phyloP scores from a whole-genome alignment of 2,329 filamentous ascomycete genomes.

The Colletotrichum musae region DNA sequence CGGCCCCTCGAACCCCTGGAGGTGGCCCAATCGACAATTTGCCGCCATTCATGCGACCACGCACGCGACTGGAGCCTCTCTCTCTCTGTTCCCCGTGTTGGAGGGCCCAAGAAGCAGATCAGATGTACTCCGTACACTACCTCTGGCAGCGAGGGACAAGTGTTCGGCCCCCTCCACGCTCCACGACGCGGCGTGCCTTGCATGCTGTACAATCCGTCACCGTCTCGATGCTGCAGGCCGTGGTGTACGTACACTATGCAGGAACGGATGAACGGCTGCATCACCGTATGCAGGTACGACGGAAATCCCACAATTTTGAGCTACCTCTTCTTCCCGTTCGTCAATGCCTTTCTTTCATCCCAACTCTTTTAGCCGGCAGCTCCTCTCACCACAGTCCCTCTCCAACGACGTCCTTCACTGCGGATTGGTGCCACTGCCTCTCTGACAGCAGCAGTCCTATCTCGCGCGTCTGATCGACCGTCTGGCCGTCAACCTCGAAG shows the following conservation, averaged over 20 bases:
- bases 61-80: conserved; percentile 14
- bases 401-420: background rate
- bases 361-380: background rate
- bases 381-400: background rate
- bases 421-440: background rate
- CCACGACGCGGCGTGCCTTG: conserved; percentile 32
- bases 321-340: conserved; percentile 1
- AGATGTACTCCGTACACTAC: conserved; percentile 6
- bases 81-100: conserved; percentile 8
- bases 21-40: conserved; percentile 38
- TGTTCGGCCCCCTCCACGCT: background rate
- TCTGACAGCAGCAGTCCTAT: background rate
- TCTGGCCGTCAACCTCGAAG: background rate
- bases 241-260: conserved; percentile 34
- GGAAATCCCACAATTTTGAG: conserved; percentile 20
- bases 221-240: conserved; percentile 17
- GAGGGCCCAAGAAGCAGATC: background rate
- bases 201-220: conserved; percentile 31
- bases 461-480: background rate
- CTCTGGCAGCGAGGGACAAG: conserved; percentile 24
- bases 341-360: conserved; percentile 17
- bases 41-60: conserved; percentile 38
- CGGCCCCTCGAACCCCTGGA: conserved; percentile 24
- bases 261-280: conserved; percentile 38
- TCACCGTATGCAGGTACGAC: conserved; percentile 39